phyloP scores from a whole-genome alignment of 2,329 filamentous ascomycete genomes.

The Paraconiothyrium brasiliense region DNA sequence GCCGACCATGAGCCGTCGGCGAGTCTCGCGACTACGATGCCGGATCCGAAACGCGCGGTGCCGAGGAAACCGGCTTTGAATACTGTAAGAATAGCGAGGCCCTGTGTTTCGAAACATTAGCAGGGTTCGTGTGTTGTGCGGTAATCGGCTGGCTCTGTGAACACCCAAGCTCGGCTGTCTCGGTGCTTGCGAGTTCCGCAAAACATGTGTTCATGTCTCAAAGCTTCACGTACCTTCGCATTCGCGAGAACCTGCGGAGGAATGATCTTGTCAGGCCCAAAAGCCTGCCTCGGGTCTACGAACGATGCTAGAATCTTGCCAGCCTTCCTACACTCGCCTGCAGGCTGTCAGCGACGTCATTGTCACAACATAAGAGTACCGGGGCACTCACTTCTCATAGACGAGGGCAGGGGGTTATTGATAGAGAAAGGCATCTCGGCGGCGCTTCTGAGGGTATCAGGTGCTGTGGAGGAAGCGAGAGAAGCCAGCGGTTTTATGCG shows the following conservation, averaged over 20 bases:
- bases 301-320: conserved; percentile 95
- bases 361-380: conserved; percentile 17
- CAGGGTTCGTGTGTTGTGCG: not conserved
- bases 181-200: conserved; percentile 13
- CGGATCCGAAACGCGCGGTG: conserved; percentile 81
- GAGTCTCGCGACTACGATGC: conserved; percentile 81
- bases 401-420: conserved; percentile 64
- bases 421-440: conserved; percentile 57
- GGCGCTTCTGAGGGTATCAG: conserved; percentile 4
- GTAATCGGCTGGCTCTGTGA: not conserved
- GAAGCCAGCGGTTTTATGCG: not conserved
- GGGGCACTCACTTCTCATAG: conserved; percentile 59
- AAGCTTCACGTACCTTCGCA: conserved; percentile 74
- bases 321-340: conserved; percentile 97
- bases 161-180: not conserved
- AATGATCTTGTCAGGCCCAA: conserved; percentile 97
- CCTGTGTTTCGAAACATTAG: conserved; percentile 54
- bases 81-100: conserved; percentile 85
- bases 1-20: conserved; percentile 83
- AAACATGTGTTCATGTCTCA: conserved; percentile 9
- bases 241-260: conserved; percentile 87
- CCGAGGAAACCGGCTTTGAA: conserved; percentile 89
- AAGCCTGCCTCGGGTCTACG: conserved; percentile 89
- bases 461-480: not conserved
- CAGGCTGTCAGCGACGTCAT: conserved; percentile 48